Evolutionary conservation across 495 filamentous ascomycete species (phyloP).

Genomic region (Sordaria brevicollis): DNA sequence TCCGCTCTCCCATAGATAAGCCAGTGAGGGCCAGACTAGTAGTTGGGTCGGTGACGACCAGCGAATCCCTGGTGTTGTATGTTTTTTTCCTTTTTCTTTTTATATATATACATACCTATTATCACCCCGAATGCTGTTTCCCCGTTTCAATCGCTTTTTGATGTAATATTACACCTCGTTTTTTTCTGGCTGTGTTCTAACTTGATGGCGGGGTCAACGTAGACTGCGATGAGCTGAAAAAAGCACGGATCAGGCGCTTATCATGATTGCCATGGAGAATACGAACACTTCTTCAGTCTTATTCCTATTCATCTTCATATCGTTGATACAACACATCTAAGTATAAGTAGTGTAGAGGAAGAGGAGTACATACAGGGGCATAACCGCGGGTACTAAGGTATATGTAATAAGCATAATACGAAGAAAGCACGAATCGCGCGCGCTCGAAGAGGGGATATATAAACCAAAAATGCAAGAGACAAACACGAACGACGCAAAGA

Average conservation of each 20-base stretch:
- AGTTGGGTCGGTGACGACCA: conserved; percentile 40
- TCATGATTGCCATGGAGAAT: too few species aligned
- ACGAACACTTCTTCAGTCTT: not conserved
- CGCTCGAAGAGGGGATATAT: conserved; percentile 1
- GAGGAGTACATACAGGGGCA: conserved; percentile 1
- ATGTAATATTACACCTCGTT: too few species aligned
- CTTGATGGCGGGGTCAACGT: too few species aligned
- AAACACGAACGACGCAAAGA: not conserved
- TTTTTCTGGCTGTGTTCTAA: too few species aligned
- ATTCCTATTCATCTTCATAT: not conserved
- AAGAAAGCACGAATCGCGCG: conserved; percentile 1
- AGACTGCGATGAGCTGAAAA: too few species aligned
- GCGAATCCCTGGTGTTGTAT: conserved; percentile 20
- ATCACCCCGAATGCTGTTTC: too few species aligned
- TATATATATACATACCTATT: too few species aligned
- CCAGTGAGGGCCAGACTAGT: conserved; percentile 25
- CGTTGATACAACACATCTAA: not conserved
- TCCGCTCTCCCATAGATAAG: conserved; percentile 40
- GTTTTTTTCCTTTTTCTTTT: not conserved
- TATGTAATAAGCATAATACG: not conserved
- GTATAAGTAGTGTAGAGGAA: not conserved
- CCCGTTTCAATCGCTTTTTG: too few species aligned
- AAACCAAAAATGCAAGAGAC: conserved; percentile 1
- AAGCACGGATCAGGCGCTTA: too few species aligned
- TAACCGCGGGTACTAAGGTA: not conserved